A percentile compares a stretch with the other conserved stretches of the same genome.
phyloP scores from a whole-genome alignment of 1,284 basidiomycete genomes.

The Peniophora sp. region DNA sequence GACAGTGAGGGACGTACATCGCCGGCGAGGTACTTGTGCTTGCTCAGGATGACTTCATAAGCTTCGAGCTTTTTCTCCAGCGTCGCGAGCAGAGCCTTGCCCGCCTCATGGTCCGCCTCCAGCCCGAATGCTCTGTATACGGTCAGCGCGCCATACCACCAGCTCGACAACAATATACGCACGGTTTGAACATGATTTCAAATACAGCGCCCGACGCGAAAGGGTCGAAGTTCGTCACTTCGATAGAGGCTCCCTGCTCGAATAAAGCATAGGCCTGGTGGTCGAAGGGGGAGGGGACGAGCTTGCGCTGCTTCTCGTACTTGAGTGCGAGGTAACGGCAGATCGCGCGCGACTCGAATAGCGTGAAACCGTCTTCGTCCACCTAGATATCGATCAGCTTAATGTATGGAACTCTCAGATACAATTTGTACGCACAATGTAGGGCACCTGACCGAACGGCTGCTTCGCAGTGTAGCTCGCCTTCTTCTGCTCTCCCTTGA shows the following conservation, averaged over 20 bases:
- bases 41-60: conserved; percentile 43
- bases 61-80: conserved; percentile 34
- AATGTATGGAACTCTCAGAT: not conserved
- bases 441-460: conserved; percentile 20
- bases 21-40: conserved; percentile 45
- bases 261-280: conserved; percentile 26
- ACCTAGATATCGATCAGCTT: not conserved
- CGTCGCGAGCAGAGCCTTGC: conserved; percentile 19
- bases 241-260: conserved; percentile 36
- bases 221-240: conserved; percentile 31
- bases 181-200: conserved; percentile 24
- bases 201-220: conserved; percentile 20
- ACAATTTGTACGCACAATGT: conserved; percentile 7
- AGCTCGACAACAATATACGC: not conserved
- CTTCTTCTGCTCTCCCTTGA: conserved; percentile 16
- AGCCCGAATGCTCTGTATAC: conserved; percentile 8
- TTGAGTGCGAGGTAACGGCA: conserved; percentile 30
- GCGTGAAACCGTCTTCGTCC: conserved; percentile 30
- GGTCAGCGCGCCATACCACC: not conserved
- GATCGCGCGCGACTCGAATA: conserved; percentile 47
- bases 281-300: conserved; percentile 24
- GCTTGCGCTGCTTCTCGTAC: conserved; percentile 17
- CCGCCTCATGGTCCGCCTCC: conserved; percentile 21
- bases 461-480: conserved; percentile 11
- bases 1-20: conserved; percentile 26